These are phyloP conservation scores for Fusarium pininemorale DNA, from an alignment of 2,329 filamentous ascomycete genomes.

Conservation along the genomic window DNA sequence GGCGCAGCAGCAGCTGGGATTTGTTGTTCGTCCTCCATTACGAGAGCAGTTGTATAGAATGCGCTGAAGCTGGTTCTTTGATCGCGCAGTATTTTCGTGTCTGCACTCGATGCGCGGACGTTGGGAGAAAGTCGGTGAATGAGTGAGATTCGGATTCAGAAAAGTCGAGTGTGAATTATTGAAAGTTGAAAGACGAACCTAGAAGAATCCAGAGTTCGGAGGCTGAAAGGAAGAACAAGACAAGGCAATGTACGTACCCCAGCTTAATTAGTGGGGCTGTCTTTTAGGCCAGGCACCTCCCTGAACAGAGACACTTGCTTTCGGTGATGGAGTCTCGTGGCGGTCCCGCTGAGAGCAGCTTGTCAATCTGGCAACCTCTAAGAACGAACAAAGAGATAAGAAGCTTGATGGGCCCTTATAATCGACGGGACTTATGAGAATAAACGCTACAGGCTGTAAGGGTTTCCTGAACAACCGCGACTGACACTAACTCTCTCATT, in stretches of 20 bases:
- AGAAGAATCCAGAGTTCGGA: constrained; percentile 19
- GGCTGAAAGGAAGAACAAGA: constrained; percentile 19
- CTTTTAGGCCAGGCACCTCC: constrained; percentile 14
- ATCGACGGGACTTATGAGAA: not conserved
- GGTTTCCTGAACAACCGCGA: not conserved
- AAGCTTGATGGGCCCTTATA: not conserved
- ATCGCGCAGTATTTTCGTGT: not conserved
- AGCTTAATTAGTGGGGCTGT: constrained; percentile 38
- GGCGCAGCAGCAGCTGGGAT: constrained; percentile 6
- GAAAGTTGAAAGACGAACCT: constrained; percentile 16
- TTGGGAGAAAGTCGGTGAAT: not conserved
- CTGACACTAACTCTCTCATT: not conserved
- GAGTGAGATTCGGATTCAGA: not conserved
- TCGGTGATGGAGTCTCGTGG: constrained; percentile 34
- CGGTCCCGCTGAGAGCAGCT: constrained; percentile 21
- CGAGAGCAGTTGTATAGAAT: not conserved
- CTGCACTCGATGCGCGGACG: not conserved
- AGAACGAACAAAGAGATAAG: not conserved
- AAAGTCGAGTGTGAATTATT: constrained; percentile 9
- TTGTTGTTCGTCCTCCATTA: constrained; percentile 29
- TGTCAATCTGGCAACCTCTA: constrained; percentile 28
- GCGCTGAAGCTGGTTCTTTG: not conserved
- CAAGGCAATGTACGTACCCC: constrained; percentile 33
- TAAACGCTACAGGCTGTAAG: not conserved
- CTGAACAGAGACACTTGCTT: constrained; percentile 8